These are phyloP conservation scores for Macrocystidia cucumis DNA, from an alignment of 1,284 basidiomycete genomes.

Conservation along the genomic window DNA sequence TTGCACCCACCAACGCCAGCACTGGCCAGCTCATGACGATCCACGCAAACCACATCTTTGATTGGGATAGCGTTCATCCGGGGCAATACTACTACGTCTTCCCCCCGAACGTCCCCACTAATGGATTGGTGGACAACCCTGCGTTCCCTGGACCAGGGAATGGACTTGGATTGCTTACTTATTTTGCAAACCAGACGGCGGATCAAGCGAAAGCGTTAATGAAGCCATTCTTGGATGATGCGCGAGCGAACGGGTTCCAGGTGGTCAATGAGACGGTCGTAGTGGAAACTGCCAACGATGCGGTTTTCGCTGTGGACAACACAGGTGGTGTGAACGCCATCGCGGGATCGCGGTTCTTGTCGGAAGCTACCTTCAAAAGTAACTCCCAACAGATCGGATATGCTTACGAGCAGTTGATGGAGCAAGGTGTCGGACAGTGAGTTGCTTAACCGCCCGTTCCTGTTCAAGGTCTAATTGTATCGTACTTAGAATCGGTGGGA, in stretches of 20 bases:
- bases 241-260: constrained; percentile 1
- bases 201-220: constrained; percentile 6
- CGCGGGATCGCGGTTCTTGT: constrained; percentile 12
- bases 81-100: constrained; percentile 23
- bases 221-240: constrained; percentile 9
- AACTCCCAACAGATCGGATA: constrained; percentile 13
- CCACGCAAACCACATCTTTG: constrained; percentile 22
- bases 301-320: constrained; percentile 10
- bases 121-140: no score
- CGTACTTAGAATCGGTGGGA: neutral
- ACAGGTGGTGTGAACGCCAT: constrained; percentile 8
- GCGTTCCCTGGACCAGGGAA: no score
- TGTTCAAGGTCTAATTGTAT: no score
- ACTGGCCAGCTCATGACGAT: constrained; percentile 6
- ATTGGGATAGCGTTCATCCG: constrained; percentile 19
- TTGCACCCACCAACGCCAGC: constrained; percentile 4
- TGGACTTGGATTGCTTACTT: constrained; percentile 3
- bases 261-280: constrained; percentile 3
- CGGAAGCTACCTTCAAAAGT: constrained; percentile 10
- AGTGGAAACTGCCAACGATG: constrained; percentile 10
- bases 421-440: constrained; percentile 11
- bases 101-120: no score
- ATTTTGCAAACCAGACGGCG: constrained; percentile 8
- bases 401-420: constrained; percentile 18
- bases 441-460: no score